phyloP scores from a whole-genome alignment of 2,329 filamentous ascomycete species.

The Ophiostoma piceae region DNA sequence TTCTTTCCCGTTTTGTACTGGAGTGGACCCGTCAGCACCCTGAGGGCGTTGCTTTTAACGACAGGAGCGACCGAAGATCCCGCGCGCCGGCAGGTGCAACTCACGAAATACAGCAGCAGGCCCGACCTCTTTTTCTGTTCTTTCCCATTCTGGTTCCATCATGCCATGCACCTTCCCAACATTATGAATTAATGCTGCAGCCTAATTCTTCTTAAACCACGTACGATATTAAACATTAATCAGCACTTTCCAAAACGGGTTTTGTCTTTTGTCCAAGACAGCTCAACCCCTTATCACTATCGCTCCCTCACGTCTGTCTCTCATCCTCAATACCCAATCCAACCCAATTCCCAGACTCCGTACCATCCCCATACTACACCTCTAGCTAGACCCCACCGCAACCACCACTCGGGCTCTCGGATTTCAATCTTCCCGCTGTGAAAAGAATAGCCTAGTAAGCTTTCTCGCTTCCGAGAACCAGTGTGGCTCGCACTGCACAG shows the following conservation, averaged over 20 bases:
- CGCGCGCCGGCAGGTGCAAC: background rate
- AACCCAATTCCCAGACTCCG: background rate
- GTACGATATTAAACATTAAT: background rate
- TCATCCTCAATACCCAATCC: background rate
- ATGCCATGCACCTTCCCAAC: background rate
- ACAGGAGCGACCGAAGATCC: conserved; percentile 11
- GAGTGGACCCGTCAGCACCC: background rate
- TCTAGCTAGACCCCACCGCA: background rate
- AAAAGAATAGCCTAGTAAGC: background rate
- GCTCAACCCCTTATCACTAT: background rate
- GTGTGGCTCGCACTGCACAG: background rate
- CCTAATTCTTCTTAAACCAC: background rate
- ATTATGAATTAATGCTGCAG: background rate
- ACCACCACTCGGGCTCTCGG: conserved; percentile 22
- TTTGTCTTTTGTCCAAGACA: background rate
- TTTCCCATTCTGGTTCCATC: background rate
- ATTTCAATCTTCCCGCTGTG: conserved; percentile 16
- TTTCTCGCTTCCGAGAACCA: conserved; percentile 13
- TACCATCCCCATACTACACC: background rate
- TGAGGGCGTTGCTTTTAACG: background rate
- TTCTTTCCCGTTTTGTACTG: background rate
- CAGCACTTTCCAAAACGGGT: background rate
- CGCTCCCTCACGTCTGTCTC: too few relatives aligned
- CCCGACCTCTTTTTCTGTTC: background rate
- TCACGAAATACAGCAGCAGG: conserved; percentile 6